Evolutionary conservation across 306 rosid species (phyloP), one percentile per base, ranked within the genome.

Genomic region (Dicorynia guianensis): DNA sequence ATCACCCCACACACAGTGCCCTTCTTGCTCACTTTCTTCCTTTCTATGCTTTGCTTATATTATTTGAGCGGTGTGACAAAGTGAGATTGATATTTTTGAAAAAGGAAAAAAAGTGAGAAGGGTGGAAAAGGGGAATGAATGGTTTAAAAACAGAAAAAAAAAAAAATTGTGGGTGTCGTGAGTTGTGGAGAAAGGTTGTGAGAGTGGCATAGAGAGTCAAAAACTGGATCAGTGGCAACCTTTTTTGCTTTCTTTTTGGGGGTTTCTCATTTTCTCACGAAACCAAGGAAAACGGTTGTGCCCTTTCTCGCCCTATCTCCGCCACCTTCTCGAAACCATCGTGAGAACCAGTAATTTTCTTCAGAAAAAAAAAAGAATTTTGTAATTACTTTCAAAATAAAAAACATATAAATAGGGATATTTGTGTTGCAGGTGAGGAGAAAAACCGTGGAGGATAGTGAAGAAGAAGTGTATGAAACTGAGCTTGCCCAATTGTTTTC

Each of bases 401-500:
- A 53, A 4, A 39, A 39, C 39, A 46, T 39, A 46, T 49, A 54
- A 34, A 47, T 67, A 48, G 20, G 30, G 36, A 6, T 20, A 12
- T 62, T 75, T 72, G 80, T 87, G 85, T 59, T 67, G 49, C 79
- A 95, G 98, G 92, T 92, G 53, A 85, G 69, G 75, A 84, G 86
- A 19, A 84, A 80, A 84, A 76, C 0, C 35, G 63, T 81, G 69
- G 88, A 84, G 58, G 85, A 80, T 7, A 68, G 88, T 3, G 89
- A 74, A 8, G 89, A 60, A 12, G 97, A 77, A 77, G 73, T 87
- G 19, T 88, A 82, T 50, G 92, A 92, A 83, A 92, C 97, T 0
- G 97, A 92, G 66, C 88, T 95, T 34, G 88, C 90, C 40, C 92
- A 92, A 36, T 77, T 95, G 71, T 95, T 95, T 77, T 75, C 92